Evolutionary conservation across 495 filamentous ascomycete species (phyloP), one percentile per base, ranked within the genome.

Genomic region (Podospora australis): DNA sequence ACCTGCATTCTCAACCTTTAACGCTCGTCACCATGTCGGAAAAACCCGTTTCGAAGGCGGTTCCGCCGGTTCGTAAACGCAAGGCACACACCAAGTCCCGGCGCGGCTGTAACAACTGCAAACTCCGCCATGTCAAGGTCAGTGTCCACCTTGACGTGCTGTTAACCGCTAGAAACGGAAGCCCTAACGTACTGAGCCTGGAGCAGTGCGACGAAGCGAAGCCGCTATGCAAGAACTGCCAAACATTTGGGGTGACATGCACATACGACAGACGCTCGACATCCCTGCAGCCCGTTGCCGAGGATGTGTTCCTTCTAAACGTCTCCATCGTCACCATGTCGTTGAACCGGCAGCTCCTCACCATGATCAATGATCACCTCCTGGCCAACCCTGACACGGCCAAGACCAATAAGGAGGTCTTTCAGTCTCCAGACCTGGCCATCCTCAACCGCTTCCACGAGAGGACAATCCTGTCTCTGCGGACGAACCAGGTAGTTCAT

Each of bases 21-120:
- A 43, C 10, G 17, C 20, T 13, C n/a, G 4, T 13, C 19, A 28
- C 22, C 40, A 43, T 43, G 40, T 23, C 40, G 10, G n/a, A 23
- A 6, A 21, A 2, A 11, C n/a, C 1, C 40, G 16, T 16, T 4
- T n/a, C 4, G 20, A 21, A 25, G 17, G 28, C 10, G 19, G 13
- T 16, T 5, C 22, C 2, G 6, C 22, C 22, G 28, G 13, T 17
- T 17, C 43, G 53, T 42, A 56, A 48, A 50, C 66, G 71, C 4
- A 69, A 60, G 46, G 46, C 61, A 3, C 70, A 73, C 44, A 68
- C 53, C 11, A 73, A 73, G 45, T 70, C 66, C 2, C 61, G 71
- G 10, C 54, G 49, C 9, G 72, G 72, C 0, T 75, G 72, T 42
- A 56, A 60, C 19, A 75, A 75, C 50, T 75, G 72, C 59, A 76